phyloP scores from a whole-genome alignment of 164 flowering plant genomes.

The Macadamia tetraphylla region DNA sequence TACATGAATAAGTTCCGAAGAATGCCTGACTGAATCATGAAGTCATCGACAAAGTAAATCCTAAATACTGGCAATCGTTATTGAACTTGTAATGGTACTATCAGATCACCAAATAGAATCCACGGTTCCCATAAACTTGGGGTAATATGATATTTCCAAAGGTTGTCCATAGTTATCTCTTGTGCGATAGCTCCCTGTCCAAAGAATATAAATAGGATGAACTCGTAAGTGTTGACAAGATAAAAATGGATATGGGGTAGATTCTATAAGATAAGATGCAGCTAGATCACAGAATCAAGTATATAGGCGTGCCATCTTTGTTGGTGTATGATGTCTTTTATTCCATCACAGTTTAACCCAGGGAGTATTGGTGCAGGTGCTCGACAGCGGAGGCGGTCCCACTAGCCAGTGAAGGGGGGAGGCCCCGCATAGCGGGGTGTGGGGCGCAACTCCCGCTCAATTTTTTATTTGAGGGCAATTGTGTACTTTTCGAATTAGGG shows the following conservation, averaged over 20 bases:
- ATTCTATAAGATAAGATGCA: background rate
- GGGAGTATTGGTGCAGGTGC: too few relatives aligned
- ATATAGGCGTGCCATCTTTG: too few relatives aligned
- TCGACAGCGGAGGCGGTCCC: too few relatives aligned
- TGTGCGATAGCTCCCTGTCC: slow-evolving; percentile 29
- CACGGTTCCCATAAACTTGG: slow-evolving; percentile 74
- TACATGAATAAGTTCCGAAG: slow-evolving; percentile 58
- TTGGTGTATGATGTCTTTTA: too few relatives aligned
- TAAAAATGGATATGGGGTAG: background rate
- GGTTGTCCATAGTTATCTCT: slow-evolving; percentile 77
- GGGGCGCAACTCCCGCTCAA: too few relatives aligned
- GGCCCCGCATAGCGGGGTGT: too few relatives aligned
- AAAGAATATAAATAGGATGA: background rate
- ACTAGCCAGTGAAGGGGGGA: too few relatives aligned
- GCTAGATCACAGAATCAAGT: background rate
- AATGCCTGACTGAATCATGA: slow-evolving; percentile 47
- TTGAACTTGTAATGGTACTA: background rate
- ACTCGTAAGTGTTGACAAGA: background rate
- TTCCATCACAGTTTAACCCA: too few relatives aligned
- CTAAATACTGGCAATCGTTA: slow-evolving; percentile 3
- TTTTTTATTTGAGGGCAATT: too few relatives aligned
- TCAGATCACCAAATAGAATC: slow-evolving; percentile 73
- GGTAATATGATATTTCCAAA: slow-evolving; percentile 67
- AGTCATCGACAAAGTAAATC: slow-evolving; percentile 11
- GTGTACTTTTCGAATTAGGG: too few relatives aligned